A percentile compares a stretch with the other conserved stretches of the same genome.
Conservation (phyloP, 352 stramenopile species). For the Globisporangium spinosum region DNA sequence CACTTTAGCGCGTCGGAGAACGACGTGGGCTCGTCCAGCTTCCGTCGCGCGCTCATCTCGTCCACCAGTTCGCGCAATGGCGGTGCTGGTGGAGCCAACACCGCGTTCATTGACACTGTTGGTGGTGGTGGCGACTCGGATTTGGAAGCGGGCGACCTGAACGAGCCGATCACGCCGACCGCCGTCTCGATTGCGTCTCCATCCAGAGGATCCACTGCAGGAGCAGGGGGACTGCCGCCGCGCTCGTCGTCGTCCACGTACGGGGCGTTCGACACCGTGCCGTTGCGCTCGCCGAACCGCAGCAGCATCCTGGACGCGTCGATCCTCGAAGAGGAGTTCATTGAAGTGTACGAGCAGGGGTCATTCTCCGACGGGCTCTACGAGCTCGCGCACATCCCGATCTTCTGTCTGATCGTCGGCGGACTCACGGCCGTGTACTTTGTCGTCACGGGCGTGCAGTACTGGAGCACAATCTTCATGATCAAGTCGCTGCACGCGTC, state of each 20-base stretch:
- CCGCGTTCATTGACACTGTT: neutral
- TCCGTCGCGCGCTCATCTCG: constrained; percentile 24
- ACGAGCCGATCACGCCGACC: constrained; percentile 1
- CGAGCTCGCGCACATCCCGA: constrained; percentile 60
- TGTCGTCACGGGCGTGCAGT: constrained; percentile 83
- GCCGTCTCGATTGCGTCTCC: constrained; percentile 23
- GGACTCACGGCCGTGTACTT: constrained; percentile 83
- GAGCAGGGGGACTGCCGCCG: neutral
- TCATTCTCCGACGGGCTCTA: constrained; percentile 61
- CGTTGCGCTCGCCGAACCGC: constrained; percentile 36
- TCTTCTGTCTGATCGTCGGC: constrained; percentile 76
- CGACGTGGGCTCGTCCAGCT: constrained; percentile 30
- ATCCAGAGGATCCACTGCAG: constrained; percentile 7
- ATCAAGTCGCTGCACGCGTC: constrained; percentile 80
- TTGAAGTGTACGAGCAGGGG: constrained; percentile 63
- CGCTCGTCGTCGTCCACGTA: constrained; percentile 35
- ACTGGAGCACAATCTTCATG: constrained; percentile 88
- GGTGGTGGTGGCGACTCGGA: constrained; percentile 17
- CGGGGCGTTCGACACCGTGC: constrained; percentile 45
- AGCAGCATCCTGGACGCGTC: constrained; percentile 60
- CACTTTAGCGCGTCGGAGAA: constrained; percentile 56
- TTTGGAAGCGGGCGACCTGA: constrained; percentile 15
- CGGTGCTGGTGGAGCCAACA: constrained; percentile 2
- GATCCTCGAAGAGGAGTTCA: constrained; percentile 72
- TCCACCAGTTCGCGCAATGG: constrained; percentile 24